Conservation (phyloP, 306 rosid species). For the Lablab purpureus region DNA sequence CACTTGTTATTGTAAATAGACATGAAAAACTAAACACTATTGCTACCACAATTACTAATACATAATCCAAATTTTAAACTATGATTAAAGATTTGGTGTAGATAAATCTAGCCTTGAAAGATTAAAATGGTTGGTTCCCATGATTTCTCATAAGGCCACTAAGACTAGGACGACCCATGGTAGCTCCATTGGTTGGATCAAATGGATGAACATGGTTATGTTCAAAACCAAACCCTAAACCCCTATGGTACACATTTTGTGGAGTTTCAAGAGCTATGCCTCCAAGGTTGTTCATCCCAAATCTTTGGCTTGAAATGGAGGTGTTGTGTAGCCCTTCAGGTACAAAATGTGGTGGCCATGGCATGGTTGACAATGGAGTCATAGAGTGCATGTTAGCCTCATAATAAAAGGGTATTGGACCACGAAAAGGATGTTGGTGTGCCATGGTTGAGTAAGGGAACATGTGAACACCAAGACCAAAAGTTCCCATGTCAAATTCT, state of each 20-base stretch:
- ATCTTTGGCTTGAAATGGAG: neutral
- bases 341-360: neutral
- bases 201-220: neutral
- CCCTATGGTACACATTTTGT: neutral
- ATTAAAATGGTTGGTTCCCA: neutral
- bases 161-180: neutral
- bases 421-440: neutral
- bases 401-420: neutral
- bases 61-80: neutral
- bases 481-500: neutral
- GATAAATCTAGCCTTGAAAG: neutral
- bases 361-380: slow-evolving; percentile 4
- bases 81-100: neutral
- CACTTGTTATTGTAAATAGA: neutral
- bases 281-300: slow-evolving; percentile 7
- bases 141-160: neutral
- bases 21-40: neutral
- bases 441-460: slow-evolving; percentile 19
- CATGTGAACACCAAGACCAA: neutral
- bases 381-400: slow-evolving; percentile 4
- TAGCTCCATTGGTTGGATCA: neutral
- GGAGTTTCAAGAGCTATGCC: neutral
- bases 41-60: neutral
- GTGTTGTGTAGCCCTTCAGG: neutral
- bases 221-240: neutral